These are phyloP conservation scores for Jacaranda mimosifolia DNA, from an alignment of 257 asterid species.

Conservation along the genomic window DNA sequence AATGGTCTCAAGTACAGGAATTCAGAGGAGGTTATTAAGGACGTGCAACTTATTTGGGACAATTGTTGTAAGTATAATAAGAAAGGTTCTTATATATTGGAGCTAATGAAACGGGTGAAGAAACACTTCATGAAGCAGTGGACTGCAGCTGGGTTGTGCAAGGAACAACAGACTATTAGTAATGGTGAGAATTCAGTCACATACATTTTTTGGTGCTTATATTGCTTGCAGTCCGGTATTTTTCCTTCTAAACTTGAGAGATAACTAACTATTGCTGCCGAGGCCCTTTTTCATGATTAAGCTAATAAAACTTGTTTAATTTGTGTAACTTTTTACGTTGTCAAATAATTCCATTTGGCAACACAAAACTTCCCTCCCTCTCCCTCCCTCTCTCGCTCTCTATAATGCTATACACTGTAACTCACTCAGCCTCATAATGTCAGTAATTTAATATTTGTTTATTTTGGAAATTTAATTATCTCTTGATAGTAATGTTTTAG, in stretches of 20 bases:
- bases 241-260: constrained; percentile 9
- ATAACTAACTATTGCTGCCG: neutral
- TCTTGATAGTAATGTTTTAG: neutral
- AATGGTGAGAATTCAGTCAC: constrained; percentile 30
- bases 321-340: neutral
- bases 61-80: constrained; percentile 69
- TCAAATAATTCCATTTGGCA: neutral
- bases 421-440: neutral
- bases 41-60: constrained; percentile 66
- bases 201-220: neutral
- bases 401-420: neutral
- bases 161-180: constrained; percentile 50
- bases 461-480: neutral
- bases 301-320: neutral
- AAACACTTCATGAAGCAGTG: constrained; percentile 58
- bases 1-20: constrained; percentile 62
- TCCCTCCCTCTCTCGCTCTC: neutral
- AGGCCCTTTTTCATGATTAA: neutral
- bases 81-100: constrained; percentile 65
- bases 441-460: neutral
- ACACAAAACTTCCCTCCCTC: neutral
- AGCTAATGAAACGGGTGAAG: constrained; percentile 71
- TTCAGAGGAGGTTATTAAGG: constrained; percentile 62
- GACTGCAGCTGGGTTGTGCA: constrained; percentile 61
- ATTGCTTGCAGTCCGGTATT: neutral